These are phyloP conservation scores for Aspergillus arachidicola DNA, from an alignment of 2,329 filamentous ascomycete species.

Conservation along the genomic window DNA sequence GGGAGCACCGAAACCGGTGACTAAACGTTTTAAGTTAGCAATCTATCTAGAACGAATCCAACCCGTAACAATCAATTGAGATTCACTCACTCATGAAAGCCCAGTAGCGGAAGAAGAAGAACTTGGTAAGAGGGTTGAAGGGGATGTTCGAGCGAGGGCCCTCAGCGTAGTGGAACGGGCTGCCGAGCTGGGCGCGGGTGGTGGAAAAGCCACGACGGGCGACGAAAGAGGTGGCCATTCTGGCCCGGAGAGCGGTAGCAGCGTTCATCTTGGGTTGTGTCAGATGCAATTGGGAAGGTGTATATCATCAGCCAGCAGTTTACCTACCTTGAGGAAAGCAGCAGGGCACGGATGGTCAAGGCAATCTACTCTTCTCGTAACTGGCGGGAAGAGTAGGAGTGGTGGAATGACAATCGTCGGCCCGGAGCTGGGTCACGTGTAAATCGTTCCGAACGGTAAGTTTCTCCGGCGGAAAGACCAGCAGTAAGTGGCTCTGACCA, in stretches of 20 bases:
- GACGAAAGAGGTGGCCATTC: conserved; percentile 66
- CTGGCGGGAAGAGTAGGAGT: conserved; percentile 22
- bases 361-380: conserved; percentile 16
- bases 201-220: conserved; percentile 93
- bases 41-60: conserved; percentile 5
- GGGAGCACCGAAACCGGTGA: conserved; percentile 60
- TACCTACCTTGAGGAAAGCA: conserved; percentile 37
- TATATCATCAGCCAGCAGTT: conserved; percentile 5
- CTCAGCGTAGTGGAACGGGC: conserved; percentile 98
- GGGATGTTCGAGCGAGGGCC: conserved; percentile 92
- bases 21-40: conserved; percentile 50
- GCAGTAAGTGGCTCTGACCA: conserved; percentile 10
- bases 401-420: conserved; percentile 23
- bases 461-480: conserved; percentile 22
- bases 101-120: conserved; percentile 84
- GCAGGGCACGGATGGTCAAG: conserved; percentile 23
- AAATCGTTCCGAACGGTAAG: conserved; percentile 4
- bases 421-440: conserved; percentile 21
- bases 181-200: conserved; percentile 80
- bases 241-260: conserved; percentile 64
- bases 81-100: conserved; percentile 66
- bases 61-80: conserved; percentile 3
- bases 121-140: conserved; percentile 91
- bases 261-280: conserved; percentile 72
- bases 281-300: conserved; percentile 43